Percentiles rank a stretch among this genome's conserved stretches.
Evolutionary conservation across 2,329 filamentous ascomycete species (phyloP).

Genomic region (Huntiella savannae): DNA sequence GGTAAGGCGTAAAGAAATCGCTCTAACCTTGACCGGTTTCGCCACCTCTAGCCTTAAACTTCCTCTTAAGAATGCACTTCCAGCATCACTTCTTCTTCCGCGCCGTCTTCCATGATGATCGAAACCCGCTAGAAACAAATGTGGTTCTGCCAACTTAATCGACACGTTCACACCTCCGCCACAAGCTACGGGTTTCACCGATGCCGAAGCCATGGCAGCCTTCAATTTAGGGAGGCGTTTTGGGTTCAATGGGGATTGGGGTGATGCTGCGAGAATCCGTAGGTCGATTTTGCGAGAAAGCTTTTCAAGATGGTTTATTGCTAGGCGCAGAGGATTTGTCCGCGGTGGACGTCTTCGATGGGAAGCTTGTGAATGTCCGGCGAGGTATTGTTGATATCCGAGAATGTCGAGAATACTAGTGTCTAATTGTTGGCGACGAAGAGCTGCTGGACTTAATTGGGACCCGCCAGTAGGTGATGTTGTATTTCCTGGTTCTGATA

Average conservation of each 20-base stretch:
- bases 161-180: conserved; percentile 58
- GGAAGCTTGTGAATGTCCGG: too few relatives aligned
- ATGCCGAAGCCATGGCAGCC: conserved; percentile 18
- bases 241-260: background rate
- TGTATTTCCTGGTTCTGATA: too few relatives aligned
- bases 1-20: conserved; percentile 67
- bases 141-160: conserved; percentile 61
- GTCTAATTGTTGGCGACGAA: too few relatives aligned
- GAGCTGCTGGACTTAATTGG: too few relatives aligned
- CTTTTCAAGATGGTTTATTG: background rate
- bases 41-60: conserved; percentile 64
- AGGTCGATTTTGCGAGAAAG: background rate
- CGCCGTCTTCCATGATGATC: conserved; percentile 44
- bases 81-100: conserved; percentile 28
- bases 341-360: too few relatives aligned
- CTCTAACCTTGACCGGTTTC: conserved; percentile 85
- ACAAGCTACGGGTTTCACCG: conserved; percentile 52
- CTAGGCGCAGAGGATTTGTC: background rate
- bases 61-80: conserved; percentile 75
- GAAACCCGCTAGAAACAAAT: conserved; percentile 61
- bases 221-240: background rate
- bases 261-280: background rate
- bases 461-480: too few relatives aligned
- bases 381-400: too few relatives aligned
- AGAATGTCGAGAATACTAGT: too few relatives aligned